Evolutionary conservation across 768 basidiomycete species (phyloP), one percentile per base, ranked within the genome.

Genomic region (Auricularia auricula-judae): DNA sequence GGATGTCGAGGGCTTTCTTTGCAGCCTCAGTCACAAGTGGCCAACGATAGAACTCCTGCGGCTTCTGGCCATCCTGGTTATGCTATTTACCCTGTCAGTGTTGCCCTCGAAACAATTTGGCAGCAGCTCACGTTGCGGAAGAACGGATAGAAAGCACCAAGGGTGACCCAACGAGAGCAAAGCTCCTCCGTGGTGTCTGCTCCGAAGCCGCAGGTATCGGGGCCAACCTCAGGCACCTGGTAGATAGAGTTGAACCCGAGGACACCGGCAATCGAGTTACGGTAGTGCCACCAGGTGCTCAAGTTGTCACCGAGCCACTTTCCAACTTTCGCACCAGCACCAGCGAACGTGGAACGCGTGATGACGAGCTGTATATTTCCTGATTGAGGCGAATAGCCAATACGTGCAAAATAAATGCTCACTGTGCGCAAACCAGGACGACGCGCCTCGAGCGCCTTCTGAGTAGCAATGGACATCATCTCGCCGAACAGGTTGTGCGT

Each of bases 71-170:
- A 21, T 51, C 47, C 47, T 51, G 47, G 47, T 51, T 51, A 8
- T 51, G 47, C 47, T 51, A 51, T 10, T 5, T 12, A 21, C 11
- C 1, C 47, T 10, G 47, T 51, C 47, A 51, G 47, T 54, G 53
- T 29, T 29, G 2, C 29, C 29, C 11, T 42, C 39, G 39, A 42
- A 42, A 42, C 39, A 14, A 14, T 42, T 14, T 14, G 7, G 39
- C 12, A 42, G 39, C 39, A 14, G 47, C 47, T 51, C 21, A 51
- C 47, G 70, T 91, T 88, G 8, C 89, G 78, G 84, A 85, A 88
- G 78, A 91, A 91, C 0, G 89, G 88, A 72, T 85, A 84, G 74
- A 90, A 91, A 0, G 86, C 88, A 1, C 87, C 86, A 2, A 91
- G 77, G 77, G 80, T 86, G 14, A 86, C 88, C 89, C 90, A 91